Conservation (phyloP, 371 early-diverging fungal genomes). For the Rhizomucor miehei region DNA sequence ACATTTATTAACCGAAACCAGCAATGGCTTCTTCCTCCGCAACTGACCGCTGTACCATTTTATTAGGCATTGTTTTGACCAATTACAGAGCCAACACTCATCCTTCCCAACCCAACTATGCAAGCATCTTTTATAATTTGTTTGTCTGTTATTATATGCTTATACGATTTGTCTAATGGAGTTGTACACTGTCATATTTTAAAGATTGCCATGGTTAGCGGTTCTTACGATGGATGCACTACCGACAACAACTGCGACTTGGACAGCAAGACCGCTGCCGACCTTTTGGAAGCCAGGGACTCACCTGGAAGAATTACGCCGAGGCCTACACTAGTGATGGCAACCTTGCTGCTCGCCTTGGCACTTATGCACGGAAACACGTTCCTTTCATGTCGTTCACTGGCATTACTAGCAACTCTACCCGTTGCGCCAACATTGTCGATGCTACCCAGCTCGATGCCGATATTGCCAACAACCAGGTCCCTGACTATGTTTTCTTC, state of each 20-base stretch:
- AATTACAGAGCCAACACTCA: conserved; percentile 44
- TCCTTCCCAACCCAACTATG: conserved; percentile 30
- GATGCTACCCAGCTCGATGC: conserved; percentile 33
- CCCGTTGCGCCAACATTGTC: conserved; percentile 52
- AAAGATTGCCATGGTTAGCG: conserved; percentile 9
- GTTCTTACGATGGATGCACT: conserved; percentile 27
- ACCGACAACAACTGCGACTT: conserved; percentile 19
- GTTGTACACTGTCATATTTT: not conserved
- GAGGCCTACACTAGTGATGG: conserved; percentile 36
- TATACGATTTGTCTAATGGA: not conserved
- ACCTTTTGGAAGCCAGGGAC: conserved; percentile 36
- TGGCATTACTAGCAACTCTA: conserved; percentile 32
- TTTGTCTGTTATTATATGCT: not conserved
- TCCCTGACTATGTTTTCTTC: conserved; percentile 51
- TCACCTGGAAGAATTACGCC: conserved; percentile 48
- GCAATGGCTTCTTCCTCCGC: too few species aligned
- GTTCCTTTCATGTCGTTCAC: conserved; percentile 58
- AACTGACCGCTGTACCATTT: too few species aligned
- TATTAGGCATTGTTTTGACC: conserved; percentile 21
- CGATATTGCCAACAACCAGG: conserved; percentile 27
- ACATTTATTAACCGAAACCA: too few species aligned
- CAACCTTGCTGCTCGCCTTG: conserved; percentile 11
- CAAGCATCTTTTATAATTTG: conserved; percentile 21
- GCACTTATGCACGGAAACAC: conserved; percentile 50
- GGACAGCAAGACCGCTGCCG: conserved; percentile 17